These are phyloP conservation scores for Tolypocladium tropicale DNA, from an alignment of 2,329 filamentous ascomycete species.

Conservation along the genomic window DNA sequence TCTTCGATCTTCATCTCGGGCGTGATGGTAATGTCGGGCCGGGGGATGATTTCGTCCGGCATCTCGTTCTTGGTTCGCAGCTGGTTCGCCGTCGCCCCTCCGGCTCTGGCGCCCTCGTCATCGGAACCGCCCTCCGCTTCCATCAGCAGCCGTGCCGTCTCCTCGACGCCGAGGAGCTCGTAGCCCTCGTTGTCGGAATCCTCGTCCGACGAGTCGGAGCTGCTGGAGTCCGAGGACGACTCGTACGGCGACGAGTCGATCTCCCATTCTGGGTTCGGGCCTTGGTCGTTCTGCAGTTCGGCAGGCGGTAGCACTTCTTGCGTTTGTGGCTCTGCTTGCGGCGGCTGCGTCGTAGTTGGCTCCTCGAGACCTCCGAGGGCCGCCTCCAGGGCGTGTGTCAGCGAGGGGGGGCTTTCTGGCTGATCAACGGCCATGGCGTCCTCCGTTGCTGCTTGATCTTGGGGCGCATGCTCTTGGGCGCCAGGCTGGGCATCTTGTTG, in stretches of 20 bases:
- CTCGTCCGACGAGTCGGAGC: conserved; percentile 46
- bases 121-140: conserved; percentile 70
- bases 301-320: conserved; percentile 4
- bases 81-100: conserved; percentile 29
- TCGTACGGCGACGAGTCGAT: conserved; percentile 67
- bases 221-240: conserved; percentile 51
- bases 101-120: conserved; percentile 52
- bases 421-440: conserved; percentile 28
- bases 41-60: conserved; percentile 51
- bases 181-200: conserved; percentile 54
- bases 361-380: conserved; percentile 27
- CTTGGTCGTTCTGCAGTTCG: conserved; percentile 20
- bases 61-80: conserved; percentile 78
- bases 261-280: conserved; percentile 70
- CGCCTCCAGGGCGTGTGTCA: conserved; percentile 33
- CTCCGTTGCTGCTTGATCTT: conserved; percentile 1
- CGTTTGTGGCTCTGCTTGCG: conserved; percentile 1
- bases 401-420: conserved; percentile 23
- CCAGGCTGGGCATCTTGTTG: background rate
- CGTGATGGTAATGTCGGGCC: conserved; percentile 70
- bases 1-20: conserved; percentile 66
- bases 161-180: conserved; percentile 67
- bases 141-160: conserved; percentile 80
- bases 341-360: conserved; percentile 2
- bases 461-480: background rate